Conservation (phyloP, 2,329 filamentous ascomycete genomes). For the Colletotrichum falcatum region DNA sequence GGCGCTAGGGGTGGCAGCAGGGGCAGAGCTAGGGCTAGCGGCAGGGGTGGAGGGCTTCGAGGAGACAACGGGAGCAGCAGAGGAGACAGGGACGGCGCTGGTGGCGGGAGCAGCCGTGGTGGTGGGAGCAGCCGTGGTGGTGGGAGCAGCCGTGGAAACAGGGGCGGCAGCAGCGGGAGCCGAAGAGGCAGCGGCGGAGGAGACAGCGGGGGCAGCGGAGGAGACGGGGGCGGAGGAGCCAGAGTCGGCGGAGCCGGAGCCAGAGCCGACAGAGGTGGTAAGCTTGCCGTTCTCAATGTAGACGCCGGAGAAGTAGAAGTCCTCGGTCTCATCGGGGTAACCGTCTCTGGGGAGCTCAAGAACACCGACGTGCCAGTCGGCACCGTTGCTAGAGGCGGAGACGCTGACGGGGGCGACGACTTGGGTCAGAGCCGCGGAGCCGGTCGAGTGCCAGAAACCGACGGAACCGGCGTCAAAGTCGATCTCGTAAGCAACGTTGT, state of each 20-base stretch:
- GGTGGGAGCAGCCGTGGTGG: constrained; percentile 32
- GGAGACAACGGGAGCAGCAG: constrained; percentile 27
- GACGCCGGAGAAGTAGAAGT: constrained; percentile 79
- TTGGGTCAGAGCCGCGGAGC: constrained; percentile 65
- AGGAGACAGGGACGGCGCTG: constrained; percentile 22
- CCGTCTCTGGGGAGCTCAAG: constrained; percentile 72
- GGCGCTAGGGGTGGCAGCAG: constrained; percentile 16
- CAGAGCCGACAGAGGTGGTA: constrained; percentile 46
- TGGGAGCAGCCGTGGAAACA: constrained; percentile 20
- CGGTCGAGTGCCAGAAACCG: constrained; percentile 78
- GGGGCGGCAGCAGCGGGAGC: constrained; percentile 19
- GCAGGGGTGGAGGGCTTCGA: constrained; percentile 34
- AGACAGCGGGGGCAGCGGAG: constrained; percentile 16
- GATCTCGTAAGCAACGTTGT: constrained; percentile 81
- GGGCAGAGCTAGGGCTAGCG: constrained; percentile 27
- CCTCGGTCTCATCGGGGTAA: constrained; percentile 67
- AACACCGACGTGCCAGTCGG: constrained; percentile 80
- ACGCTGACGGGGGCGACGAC: constrained; percentile 70
- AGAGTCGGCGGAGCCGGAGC: constrained; percentile 23
- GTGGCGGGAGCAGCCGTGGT: constrained; percentile 28
- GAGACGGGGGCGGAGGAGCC: constrained; percentile 4
- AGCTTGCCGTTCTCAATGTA: constrained; percentile 69
- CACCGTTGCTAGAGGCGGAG: constrained; percentile 73
- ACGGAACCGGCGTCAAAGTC: constrained; percentile 74
- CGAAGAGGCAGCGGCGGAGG: constrained; percentile 17